These are phyloP conservation scores for Comarum palustre DNA, from an alignment of 306 rosid genomes.

Conservation along the genomic window DNA sequence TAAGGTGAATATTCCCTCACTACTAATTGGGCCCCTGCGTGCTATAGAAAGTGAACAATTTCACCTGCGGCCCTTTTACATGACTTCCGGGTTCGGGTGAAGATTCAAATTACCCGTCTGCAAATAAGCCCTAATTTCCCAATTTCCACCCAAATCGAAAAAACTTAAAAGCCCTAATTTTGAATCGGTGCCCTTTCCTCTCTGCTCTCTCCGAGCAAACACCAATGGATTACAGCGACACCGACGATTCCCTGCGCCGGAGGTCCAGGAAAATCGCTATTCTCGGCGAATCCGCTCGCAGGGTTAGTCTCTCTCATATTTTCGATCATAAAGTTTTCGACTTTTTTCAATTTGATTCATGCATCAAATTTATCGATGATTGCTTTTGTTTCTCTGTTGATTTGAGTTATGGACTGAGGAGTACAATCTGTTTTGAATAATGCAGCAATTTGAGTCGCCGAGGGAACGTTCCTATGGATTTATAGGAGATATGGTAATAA, in stretches of 20 bases:
- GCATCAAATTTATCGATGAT: not conserved
- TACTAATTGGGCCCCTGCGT: not conserved
- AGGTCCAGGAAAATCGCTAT: slow-evolving; percentile 27
- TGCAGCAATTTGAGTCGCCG: slow-evolving; percentile 54
- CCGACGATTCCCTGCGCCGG: slow-evolving; percentile 39
- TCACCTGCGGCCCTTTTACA: slow-evolving; percentile 1
- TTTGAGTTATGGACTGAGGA: slow-evolving; percentile 10
- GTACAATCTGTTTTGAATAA: slow-evolving; percentile 9
- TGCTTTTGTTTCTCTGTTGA: not conserved
- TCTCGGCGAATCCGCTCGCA: slow-evolving; percentile 41
- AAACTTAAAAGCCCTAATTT: slow-evolving; percentile 18
- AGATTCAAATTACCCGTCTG: not conserved
- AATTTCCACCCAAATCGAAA: not conserved
- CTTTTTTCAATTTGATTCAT: not conserved
- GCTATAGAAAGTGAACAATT: not conserved
- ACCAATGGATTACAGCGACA: slow-evolving; percentile 45
- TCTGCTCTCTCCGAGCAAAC: not conserved
- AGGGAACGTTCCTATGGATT: slow-evolving; percentile 36
- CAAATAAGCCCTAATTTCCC: slow-evolving; percentile 12
- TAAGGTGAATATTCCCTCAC: not conserved
- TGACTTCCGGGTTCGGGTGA: not conserved
- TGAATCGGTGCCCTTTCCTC: not conserved
- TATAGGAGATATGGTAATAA: slow-evolving; percentile 57
- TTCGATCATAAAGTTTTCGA: not conserved
- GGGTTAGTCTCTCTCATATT: slow-evolving; percentile 26